Base-by-base conservation (phyloP, 352 stramenopile species). In the Pythium insidiosum region DNA sequence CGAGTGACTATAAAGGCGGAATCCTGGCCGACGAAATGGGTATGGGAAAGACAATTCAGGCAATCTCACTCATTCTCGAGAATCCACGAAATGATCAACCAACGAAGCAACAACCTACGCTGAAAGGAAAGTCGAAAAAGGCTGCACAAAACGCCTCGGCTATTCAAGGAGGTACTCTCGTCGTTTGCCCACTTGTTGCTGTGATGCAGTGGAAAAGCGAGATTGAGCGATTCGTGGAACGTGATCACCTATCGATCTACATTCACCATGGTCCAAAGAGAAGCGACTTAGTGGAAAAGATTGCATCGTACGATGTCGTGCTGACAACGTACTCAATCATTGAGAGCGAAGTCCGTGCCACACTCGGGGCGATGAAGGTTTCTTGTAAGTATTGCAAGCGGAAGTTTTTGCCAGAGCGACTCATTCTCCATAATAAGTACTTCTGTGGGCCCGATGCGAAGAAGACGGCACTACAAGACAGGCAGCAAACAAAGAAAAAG, bases 1-100 rank as follows among this genome's bases (percentile, higher is more conserved):
- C 84, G 23, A 79, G 77, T 33, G 59, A 63, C 4, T 88, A 97
- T 46, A 71, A 80, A 39, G 96, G 96, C 21, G 96, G 96, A 2
- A 97, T 99, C 37, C 56, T 99, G 5, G 96, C 95, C 0, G 97
- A 99, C 50, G 95, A 99, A 70, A 99, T 99, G 96, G 94, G 89
- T 13, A 96, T 96, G 86, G 88, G 96, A 9, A 98, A 99, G 58
- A 99, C 95, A 0, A 78, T 99, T 34, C 95, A 99, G 72, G 94
- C 95, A 3, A 99, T 99, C 42, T 83, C 88, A 5, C 69, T 95
- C 7, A 97, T 99, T 21, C 58, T 98, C 1, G 90, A 97, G 46
- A 97, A 98, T 12, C 54, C 47, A 12, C 42, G 48, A 4, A 22
- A 46, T 29, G 41, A 44, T 13, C 15, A 30, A 12, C 12, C 28